Conservation (phyloP, 2,329 filamentous ascomycete species). For the Cadophora sp. region DNA sequence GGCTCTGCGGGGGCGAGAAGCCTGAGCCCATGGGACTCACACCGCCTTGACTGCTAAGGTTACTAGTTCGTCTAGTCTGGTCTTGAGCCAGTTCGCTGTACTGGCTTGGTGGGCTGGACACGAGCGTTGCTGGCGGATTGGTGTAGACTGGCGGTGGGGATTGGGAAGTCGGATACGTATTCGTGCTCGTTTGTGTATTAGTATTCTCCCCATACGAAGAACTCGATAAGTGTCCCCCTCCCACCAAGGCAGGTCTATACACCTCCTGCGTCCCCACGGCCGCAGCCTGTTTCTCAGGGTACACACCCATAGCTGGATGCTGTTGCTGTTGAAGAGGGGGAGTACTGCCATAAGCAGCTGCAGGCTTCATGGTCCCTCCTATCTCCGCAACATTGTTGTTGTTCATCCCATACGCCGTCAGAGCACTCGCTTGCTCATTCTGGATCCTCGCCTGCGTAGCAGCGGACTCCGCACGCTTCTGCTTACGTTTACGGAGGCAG, state of each 20-base stretch:
- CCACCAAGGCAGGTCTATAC: neutral
- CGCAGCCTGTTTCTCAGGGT: conserved; percentile 14
- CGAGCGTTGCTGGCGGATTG: conserved; percentile 7
- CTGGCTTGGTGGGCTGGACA: conserved; percentile 16
- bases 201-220: neutral
- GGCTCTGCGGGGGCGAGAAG: neutral
- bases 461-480: conserved; percentile 17
- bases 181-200: neutral
- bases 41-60: neutral
- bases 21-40: conserved; percentile 16
- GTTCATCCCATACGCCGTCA: conserved; percentile 22
- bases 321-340: neutral
- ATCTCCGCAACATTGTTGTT: conserved; percentile 26
- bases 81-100: conserved; percentile 25
- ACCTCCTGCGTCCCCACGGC: conserved; percentile 3
- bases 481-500: conserved; percentile 27
- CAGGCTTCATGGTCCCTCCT: conserved; percentile 26
- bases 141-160: conserved; percentile 28
- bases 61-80: neutral
- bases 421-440: conserved; percentile 28
- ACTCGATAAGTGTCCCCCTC: neutral
- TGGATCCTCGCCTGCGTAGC: conserved; percentile 13
- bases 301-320: conserved; percentile 6
- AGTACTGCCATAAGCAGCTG: conserved; percentile 11
- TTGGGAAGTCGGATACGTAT: neutral